phyloP scores from a whole-genome alignment of 1,284 basidiomycete genomes.

The Rhodotorula sp. region DNA sequence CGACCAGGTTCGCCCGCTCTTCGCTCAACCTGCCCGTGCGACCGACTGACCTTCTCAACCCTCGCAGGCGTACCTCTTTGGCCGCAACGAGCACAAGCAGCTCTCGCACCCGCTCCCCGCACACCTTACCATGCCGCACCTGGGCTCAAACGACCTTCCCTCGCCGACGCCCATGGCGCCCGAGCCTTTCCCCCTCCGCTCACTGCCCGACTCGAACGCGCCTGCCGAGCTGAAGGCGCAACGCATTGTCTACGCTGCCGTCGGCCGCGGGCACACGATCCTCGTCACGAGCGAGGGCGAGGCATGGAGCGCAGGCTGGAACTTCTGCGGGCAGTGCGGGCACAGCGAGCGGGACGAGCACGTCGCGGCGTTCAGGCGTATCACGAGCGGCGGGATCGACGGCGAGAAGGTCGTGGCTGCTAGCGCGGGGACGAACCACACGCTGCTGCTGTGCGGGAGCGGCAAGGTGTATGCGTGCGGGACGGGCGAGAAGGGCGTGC shows the following conservation, averaged over 20 bases:
- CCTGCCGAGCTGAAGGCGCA: slow-evolving; percentile 60
- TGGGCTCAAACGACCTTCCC: slow-evolving; percentile 61
- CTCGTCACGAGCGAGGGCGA: slow-evolving; percentile 77
- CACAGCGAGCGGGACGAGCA: slow-evolving; percentile 61
- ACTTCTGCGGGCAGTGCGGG: slow-evolving; percentile 78
- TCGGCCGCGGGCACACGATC: slow-evolving; percentile 77
- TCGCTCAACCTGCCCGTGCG: neutral
- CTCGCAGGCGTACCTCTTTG: slow-evolving; percentile 73
- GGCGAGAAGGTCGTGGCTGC: slow-evolving; percentile 69
- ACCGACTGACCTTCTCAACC: neutral
- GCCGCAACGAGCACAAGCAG: slow-evolving; percentile 64
- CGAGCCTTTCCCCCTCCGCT: slow-evolving; percentile 60
- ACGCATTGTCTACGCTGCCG: slow-evolving; percentile 76
- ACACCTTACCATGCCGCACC: slow-evolving; percentile 39
- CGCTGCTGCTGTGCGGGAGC: slow-evolving; percentile 72
- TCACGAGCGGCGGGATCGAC: slow-evolving; percentile 59
- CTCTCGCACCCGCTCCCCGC: slow-evolving; percentile 47
- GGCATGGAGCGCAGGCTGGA: slow-evolving; percentile 81
- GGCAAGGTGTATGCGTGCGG: slow-evolving; percentile 89
- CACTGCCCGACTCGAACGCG: slow-evolving; percentile 45
- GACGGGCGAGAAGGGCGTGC: slow-evolving; percentile 87
- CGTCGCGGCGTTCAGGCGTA: slow-evolving; percentile 64
- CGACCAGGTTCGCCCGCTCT: slow-evolving; percentile 23
- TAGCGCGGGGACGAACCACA: slow-evolving; percentile 79
- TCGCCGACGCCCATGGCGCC: slow-evolving; percentile 56